phyloP scores from a whole-genome alignment of 2,329 filamentous ascomycete genomes.

The Penicillium thymicola region DNA sequence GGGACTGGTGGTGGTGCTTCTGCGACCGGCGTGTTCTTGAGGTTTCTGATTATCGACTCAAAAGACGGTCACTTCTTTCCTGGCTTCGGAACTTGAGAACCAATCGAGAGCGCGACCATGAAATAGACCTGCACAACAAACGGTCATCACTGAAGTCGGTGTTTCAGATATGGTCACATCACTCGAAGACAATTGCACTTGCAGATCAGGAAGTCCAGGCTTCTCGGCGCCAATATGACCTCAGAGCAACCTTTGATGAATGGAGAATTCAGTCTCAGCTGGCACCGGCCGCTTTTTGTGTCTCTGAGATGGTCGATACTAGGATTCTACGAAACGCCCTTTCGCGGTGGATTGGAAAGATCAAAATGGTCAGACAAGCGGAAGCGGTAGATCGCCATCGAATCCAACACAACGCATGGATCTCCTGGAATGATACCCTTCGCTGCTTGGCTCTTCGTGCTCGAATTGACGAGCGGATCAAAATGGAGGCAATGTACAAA shows the following conservation, averaged over 20 bases:
- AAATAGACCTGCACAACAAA: slow-evolving; percentile 35
- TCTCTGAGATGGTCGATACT: slow-evolving; percentile 45
- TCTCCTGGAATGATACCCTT: slow-evolving; percentile 60
- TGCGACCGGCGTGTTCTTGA: slow-evolving; percentile 44
- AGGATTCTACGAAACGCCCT: slow-evolving; percentile 49
- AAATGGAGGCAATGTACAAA: slow-evolving; percentile 57
- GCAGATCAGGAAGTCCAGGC: slow-evolving; percentile 31
- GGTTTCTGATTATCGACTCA: slow-evolving; percentile 42
- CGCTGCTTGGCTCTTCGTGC: slow-evolving; percentile 52
- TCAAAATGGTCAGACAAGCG: slow-evolving; percentile 48
- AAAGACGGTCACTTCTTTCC: slow-evolving; percentile 39
- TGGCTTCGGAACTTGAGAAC: slow-evolving; percentile 42
- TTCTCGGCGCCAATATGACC: slow-evolving; percentile 32
- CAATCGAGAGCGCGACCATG: slow-evolving; percentile 39
- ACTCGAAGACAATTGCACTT: slow-evolving; percentile 26
- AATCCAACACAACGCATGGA: slow-evolving; percentile 57
- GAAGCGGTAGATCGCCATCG: slow-evolving; percentile 50
- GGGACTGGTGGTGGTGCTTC: slow-evolving; percentile 46
- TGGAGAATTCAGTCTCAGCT: slow-evolving; percentile 45
- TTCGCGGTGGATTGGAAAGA: slow-evolving; percentile 49
- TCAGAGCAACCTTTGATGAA: slow-evolving; percentile 40
- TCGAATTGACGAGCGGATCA: slow-evolving; percentile 55
- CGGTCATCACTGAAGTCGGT: slow-evolving; percentile 26
- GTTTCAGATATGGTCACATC: slow-evolving; percentile 37
- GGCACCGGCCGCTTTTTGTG: slow-evolving; percentile 39